Evolutionary conservation across 2,329 filamentous ascomycete genomes (phyloP).

Genomic region (Hirsutella minnesotensis): DNA sequence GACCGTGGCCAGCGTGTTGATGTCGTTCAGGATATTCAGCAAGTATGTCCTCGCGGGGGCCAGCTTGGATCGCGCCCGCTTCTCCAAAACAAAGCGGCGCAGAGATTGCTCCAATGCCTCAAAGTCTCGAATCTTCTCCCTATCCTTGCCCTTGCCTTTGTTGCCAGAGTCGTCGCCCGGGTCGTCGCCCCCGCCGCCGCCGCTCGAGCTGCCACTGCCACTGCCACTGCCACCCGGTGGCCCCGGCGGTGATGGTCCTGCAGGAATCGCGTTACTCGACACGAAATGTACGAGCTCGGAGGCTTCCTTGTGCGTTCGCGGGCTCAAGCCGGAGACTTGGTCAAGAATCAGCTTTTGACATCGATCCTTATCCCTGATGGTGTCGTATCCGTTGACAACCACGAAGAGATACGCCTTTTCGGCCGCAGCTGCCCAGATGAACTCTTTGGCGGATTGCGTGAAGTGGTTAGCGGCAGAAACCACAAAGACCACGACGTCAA

Average conservation of each 20-base stretch:
- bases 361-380: conserved; percentile 80
- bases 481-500: conserved; percentile 96
- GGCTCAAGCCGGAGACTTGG: conserved; percentile 78
- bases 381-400: conserved; percentile 94
- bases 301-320: conserved; percentile 84
- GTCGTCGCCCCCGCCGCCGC: conserved; percentile 43
- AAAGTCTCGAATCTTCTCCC: conserved; percentile 82
- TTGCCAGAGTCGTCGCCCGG: conserved; percentile 32
- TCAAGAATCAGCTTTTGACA: conserved; percentile 91
- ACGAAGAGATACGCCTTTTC: conserved; percentile 99
- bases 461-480: conserved; percentile 97
- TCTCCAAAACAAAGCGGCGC: conserved; percentile 87
- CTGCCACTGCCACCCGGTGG: conserved; percentile 42
- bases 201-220: conserved; percentile 36
- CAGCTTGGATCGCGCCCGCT: conserved; percentile 87
- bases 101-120: conserved; percentile 80
- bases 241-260: conserved; percentile 46
- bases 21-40: conserved; percentile 80
- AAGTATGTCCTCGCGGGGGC: conserved; percentile 93
- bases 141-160: conserved; percentile 75
- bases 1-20: conserved; percentile 70
- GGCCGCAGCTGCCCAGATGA: conserved; percentile 87
- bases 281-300: conserved; percentile 94
- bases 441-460: conserved; percentile 93
- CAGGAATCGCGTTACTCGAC: conserved; percentile 88